These are phyloP conservation scores for Syzygium grande DNA, from an alignment of 345 rosid genomes.

Conservation along the genomic window DNA sequence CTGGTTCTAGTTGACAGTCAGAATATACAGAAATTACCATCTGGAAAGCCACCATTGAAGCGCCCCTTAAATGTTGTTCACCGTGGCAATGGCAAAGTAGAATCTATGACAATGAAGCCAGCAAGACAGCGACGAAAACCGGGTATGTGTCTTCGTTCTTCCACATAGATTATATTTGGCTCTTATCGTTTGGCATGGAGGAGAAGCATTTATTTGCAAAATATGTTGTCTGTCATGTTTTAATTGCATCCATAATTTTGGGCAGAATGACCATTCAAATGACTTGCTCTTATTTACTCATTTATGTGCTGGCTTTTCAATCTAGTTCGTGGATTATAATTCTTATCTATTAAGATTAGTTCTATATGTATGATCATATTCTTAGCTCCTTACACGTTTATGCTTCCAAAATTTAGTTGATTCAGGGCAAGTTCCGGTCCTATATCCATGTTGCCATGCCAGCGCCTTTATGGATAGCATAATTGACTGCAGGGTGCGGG, in stretches of 20 bases:
- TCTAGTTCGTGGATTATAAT: neutral
- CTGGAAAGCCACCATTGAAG: constrained; percentile 60
- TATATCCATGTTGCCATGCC: neutral
- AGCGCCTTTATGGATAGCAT: neutral
- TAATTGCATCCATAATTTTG: neutral
- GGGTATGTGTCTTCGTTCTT: constrained; percentile 29
- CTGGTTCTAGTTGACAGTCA: constrained; percentile 69
- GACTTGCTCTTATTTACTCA: neutral
- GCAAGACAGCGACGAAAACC: constrained; percentile 73
- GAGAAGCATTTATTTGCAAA: neutral
- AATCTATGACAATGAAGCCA: constrained; percentile 42
- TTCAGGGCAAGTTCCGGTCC: neutral
- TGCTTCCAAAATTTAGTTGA: neutral
- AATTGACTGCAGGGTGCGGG: neutral
- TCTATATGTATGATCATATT: neutral
- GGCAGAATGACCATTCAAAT: neutral
- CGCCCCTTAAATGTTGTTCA: constrained; percentile 44
- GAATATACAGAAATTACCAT: constrained; percentile 66
- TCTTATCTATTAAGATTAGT: neutral
- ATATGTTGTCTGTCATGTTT: neutral
- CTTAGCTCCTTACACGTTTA: neutral
- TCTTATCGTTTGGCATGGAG: neutral
- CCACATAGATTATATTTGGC: neutral
- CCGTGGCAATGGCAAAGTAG: constrained; percentile 56
- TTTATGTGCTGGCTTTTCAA: neutral